phyloP scores from a whole-genome alignment of 352 stramenopile genomes.

The Pythium phragmitis region DNA sequence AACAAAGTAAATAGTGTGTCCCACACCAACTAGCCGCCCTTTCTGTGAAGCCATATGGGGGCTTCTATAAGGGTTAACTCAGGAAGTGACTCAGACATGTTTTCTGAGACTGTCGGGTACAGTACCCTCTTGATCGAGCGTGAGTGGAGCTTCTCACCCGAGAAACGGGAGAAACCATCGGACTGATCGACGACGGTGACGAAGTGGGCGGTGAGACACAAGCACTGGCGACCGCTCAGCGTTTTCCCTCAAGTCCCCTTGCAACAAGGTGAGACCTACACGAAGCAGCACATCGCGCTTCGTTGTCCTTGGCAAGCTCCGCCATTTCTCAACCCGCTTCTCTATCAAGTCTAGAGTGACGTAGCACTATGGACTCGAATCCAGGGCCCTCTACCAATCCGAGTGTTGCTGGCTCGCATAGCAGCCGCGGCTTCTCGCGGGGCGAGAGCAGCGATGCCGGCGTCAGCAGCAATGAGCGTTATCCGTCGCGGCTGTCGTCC shows the following conservation, averaged over 20 bases:
- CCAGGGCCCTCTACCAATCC: not conserved
- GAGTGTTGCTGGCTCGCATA: not conserved
- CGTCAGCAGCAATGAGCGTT: not conserved
- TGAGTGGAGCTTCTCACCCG: conserved; percentile 1
- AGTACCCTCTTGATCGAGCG: not conserved
- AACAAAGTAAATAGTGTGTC: conserved; percentile 11
- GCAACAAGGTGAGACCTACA: too few species aligned
- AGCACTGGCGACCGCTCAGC: not conserved
- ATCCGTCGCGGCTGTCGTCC: conserved; percentile 12
- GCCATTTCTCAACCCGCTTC: too few species aligned
- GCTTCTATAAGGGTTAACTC: conserved; percentile 12
- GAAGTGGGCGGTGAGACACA: not conserved
- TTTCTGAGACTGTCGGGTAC: conserved; percentile 1
- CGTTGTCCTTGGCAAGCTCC: too few species aligned
- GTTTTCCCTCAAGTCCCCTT: too few species aligned
- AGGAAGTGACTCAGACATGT: conserved; percentile 2
- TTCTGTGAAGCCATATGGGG: conserved; percentile 5
- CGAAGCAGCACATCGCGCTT: too few species aligned
- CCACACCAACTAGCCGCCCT: not conserved
- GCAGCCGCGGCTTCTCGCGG: conserved; percentile 2
- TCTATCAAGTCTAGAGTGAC: too few species aligned
- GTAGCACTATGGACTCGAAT: conserved; percentile 7
- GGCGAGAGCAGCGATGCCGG: not conserved
- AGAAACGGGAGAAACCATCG: not conserved
- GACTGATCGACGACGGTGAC: not conserved